Evolutionary conservation across 148 eudicot genomes (phyloP), one percentile per base, ranked within the genome.

Genomic region (Fallopia convolvulus): DNA sequence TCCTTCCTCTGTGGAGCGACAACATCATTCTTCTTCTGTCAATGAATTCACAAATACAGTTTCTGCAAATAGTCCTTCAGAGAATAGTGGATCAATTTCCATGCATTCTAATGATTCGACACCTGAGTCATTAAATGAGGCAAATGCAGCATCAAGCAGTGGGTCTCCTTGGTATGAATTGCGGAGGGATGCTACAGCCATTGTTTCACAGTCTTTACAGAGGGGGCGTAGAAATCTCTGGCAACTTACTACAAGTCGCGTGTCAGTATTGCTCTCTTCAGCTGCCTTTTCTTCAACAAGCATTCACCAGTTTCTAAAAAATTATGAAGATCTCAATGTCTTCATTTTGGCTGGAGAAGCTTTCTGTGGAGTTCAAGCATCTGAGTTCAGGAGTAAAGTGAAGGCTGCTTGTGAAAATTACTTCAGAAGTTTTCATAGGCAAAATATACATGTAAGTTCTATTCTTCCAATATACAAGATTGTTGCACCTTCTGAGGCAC

Each of bases 161-260:
- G 94, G 89, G 68, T 95, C 94, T 73, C 97, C 97, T 15, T 95
- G 97, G 97, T 86, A 91, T 82, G 90, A 91, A 76, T 82, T 95
- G 80, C 92, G 97, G 79, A 91, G 87, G 82, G 99, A 92, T 87
- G 97, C 97, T 77, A 81, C 91, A 42, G 76, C 86, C 52, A 82
- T 86, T 76, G 90, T 95, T 83, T 92, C 99, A 71, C 91, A 91
- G 77, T 85, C 97, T 58, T 83, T 95, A 61, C 86, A 84, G 78
- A 92, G 97, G 79, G 97, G 97, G 40, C 89, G 97, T 72, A 91
- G 85, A 77, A 92, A 86, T 86, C 89, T 95, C 63, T 95, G 96
- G 99, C 97, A 92, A 80, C 97, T 95, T 39, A 84, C 88, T 66
- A 83, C 94, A 76, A 95, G 97, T 72, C 97, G 99, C 71, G 81